A percentile compares a stretch with the other conserved stretches of the same genome.
phyloP scores from a whole-genome alignment of 495 filamentous ascomycete species.

The Penicillium samsonianum region DNA sequence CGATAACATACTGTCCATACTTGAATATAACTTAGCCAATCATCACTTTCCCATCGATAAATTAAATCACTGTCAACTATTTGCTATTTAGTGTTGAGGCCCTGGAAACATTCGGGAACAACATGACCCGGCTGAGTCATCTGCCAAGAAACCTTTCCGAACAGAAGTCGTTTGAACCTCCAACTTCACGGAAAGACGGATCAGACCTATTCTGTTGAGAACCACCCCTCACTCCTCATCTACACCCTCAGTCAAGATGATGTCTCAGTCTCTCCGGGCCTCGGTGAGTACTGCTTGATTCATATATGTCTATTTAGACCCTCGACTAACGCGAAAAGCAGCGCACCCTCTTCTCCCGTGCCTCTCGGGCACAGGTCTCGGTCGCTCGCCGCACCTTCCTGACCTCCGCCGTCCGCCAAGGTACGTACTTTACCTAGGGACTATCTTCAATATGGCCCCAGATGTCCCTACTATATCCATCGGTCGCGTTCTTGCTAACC shows the following conservation, averaged over 20 bases:
- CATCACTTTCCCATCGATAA: neutral
- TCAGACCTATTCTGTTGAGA: conserved; percentile 39
- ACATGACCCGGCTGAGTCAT: conserved; percentile 24
- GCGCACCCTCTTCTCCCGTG: conserved; percentile 81
- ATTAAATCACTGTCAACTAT: neutral
- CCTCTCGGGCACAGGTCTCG: conserved; percentile 68
- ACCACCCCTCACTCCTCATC: conserved; percentile 32
- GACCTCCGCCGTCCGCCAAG: conserved; percentile 46
- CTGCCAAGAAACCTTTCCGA: conserved; percentile 34
- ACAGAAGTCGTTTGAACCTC: conserved; percentile 41
- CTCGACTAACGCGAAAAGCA: conserved; percentile 40
- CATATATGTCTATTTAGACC: conserved; percentile 1
- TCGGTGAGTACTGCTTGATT: conserved; percentile 53
- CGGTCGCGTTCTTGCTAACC: conserved; percentile 20
- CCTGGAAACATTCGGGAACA: conserved; percentile 6
- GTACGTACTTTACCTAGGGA: conserved; percentile 28
- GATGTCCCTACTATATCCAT: neutral
- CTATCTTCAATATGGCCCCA: neutral
- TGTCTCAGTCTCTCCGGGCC: conserved; percentile 65
- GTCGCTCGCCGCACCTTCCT: conserved; percentile 80
- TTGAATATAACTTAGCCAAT: neutral
- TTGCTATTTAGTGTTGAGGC: too few species aligned
- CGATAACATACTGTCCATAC: neutral
- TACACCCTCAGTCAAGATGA: conserved; percentile 55
- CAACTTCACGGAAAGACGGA: conserved; percentile 35